These are phyloP conservation scores for Arxiozyma slooffiae DNA, from an alignment of 1,139 yeast species.

Conservation along the genomic window DNA sequence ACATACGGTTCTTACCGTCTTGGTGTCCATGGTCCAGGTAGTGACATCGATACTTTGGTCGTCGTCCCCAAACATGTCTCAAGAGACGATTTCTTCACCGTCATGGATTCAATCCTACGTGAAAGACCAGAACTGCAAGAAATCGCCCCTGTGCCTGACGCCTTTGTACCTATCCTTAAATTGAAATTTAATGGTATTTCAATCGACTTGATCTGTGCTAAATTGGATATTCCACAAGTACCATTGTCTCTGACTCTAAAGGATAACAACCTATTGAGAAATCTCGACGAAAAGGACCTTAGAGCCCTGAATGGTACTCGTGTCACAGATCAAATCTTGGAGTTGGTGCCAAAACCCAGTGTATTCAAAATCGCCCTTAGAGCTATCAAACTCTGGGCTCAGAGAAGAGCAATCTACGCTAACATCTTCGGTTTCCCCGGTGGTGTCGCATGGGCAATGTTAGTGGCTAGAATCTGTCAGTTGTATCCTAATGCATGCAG, in stretches of 20 bases:
- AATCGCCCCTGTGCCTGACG: conserved; percentile 88
- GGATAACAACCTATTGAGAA: conserved; percentile 74
- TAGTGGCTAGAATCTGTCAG: conserved; percentile 93
- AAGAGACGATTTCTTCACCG: conserved; percentile 76
- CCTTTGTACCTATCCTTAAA: conserved; percentile 90
- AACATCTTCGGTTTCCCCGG: conserved; percentile 97
- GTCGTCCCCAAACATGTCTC: conserved; percentile 96
- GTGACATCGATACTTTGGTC: conserved; percentile 91
- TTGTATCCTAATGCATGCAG: conserved; percentile 93
- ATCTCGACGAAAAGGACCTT: conserved; percentile 82
- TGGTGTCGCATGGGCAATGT: conserved; percentile 99
- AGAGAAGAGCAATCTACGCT: conserved; percentile 84
- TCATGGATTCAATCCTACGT: conserved; percentile 58
- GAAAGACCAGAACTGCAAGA: conserved; percentile 70
- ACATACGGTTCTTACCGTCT: conserved; percentile 89
- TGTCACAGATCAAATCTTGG: conserved; percentile 88
- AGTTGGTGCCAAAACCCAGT: conserved; percentile 82
- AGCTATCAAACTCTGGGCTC: conserved; percentile 95
- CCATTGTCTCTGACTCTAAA: conserved; percentile 67
- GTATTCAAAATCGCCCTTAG: conserved; percentile 88
- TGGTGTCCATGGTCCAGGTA: conserved; percentile 97
- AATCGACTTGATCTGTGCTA: conserved; percentile 81
- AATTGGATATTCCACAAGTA: conserved; percentile 69
- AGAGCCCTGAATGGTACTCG: conserved; percentile 91
- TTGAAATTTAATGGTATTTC: conserved; percentile 80